Evolutionary conservation across 352 stramenopile genomes (phyloP).

Genomic region (Pythium diclinum): DNA sequence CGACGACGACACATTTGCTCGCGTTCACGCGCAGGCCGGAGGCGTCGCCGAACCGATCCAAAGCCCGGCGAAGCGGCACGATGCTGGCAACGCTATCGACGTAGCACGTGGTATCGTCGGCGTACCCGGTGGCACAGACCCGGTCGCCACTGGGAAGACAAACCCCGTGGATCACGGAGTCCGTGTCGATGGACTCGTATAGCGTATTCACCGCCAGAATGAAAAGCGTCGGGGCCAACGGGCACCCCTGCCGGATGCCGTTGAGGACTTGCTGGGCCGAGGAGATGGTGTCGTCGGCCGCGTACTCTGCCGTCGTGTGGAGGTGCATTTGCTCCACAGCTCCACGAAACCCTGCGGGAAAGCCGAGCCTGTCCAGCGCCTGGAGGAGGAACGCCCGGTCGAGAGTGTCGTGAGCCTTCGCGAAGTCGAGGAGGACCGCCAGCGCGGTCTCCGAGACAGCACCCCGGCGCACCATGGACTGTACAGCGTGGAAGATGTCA

Average conservation of each 20-base stretch:
- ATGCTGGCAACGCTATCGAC: background rate
- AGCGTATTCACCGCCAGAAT: constrained; percentile 1
- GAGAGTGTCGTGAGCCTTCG: constrained; percentile 9
- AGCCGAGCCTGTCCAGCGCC: background rate
- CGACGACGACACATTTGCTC: background rate
- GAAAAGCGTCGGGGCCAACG: constrained; percentile 6
- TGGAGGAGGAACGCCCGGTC: background rate
- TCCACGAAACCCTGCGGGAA: background rate
- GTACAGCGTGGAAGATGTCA: background rate
- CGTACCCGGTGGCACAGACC: background rate
- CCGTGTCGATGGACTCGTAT: background rate
- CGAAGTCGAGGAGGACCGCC: constrained; percentile 2
- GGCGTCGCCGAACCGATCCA: background rate
- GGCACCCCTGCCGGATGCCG: constrained; percentile 14
- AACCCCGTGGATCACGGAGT: background rate
- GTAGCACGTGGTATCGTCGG: background rate
- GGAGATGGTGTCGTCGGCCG: background rate
- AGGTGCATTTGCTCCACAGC: background rate
- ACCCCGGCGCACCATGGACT: too few relatives aligned
- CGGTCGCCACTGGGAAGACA: background rate
- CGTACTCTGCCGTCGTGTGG: background rate
- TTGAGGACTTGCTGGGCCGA: background rate
- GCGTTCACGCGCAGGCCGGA: background rate
- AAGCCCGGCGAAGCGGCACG: background rate
- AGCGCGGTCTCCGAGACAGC: background rate